A percentile compares a stretch with the other conserved stretches of the same genome.
Evolutionary conservation across 345 rosid species (phyloP).

Genomic region (Microcos paniculata): DNA sequence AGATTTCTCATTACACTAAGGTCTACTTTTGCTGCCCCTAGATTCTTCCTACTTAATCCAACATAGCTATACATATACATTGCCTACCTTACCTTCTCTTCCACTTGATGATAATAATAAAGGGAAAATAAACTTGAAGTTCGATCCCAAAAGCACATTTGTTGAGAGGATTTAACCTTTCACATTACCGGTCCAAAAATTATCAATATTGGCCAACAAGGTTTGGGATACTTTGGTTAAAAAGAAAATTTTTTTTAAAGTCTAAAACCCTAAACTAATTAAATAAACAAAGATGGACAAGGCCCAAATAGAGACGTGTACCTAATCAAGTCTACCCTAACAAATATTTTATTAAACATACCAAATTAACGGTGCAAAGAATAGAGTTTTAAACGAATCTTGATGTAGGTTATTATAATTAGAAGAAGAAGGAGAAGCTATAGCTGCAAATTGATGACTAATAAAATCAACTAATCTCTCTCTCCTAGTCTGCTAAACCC

Average conservation of each 20-base stretch:
- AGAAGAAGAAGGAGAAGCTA: not conserved
- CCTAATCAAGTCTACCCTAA: not conserved
- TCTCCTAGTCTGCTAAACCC: slow-evolving; percentile 6
- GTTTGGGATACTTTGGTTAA: no score
- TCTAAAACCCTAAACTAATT: not conserved
- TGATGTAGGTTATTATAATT: no score
- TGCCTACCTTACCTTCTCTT: not conserved
- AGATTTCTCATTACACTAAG: slow-evolving; percentile 4
- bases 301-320: slow-evolving; percentile 12
- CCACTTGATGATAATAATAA: not conserved
- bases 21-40: not conserved
- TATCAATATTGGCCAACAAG: no score
- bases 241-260: no score
- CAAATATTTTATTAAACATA: not conserved
- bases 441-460: not conserved
- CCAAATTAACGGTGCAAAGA: not conserved
- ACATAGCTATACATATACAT: not conserved
- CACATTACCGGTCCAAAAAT: no score
- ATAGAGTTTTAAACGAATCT: not conserved
- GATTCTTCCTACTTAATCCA: slow-evolving; percentile 8
- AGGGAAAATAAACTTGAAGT: no score
- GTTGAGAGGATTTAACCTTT: no score
- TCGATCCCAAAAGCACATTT: not conserved
- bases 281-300: not conserved
- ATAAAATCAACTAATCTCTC: not conserved